Evolutionary conservation across 192 early-diverging fungal genomes (phyloP).

Genomic region (Helicostylum pulchrum): DNA sequence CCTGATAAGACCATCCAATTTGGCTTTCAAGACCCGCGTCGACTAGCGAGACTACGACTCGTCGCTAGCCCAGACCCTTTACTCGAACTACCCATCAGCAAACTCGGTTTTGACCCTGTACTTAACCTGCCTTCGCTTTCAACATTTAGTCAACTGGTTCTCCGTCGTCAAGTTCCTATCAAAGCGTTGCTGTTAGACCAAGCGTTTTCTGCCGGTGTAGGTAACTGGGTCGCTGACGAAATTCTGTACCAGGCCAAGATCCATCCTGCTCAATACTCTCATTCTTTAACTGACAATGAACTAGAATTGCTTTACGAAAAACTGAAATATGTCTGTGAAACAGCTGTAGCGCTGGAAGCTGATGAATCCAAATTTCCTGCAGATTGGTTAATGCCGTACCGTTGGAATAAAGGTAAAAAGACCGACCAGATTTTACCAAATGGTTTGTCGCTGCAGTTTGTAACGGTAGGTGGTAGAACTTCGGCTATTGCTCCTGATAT

Average conservation of each 20-base stretch:
- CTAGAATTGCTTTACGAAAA: constrained; percentile 42
- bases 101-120: constrained; percentile 79
- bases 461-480: constrained; percentile 46
- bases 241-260: constrained; percentile 69
- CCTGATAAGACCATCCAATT: constrained; percentile 11
- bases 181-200: constrained; percentile 80
- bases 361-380: constrained; percentile 62
- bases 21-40: constrained; percentile 62
- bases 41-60: constrained; percentile 66
- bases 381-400: constrained; percentile 76
- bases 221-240: constrained; percentile 89
- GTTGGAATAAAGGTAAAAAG: constrained; percentile 67
- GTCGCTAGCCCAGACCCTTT: constrained; percentile 45
- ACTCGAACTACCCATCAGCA: constrained; percentile 46
- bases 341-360: constrained; percentile 64
- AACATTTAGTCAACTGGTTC: constrained; percentile 44
- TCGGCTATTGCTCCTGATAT: background rate
- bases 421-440: constrained; percentile 44
- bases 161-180: constrained; percentile 49
- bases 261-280: constrained; percentile 60
- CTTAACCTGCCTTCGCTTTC: constrained; percentile 47
- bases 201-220: constrained; percentile 72
- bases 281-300: constrained; percentile 49
- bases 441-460: constrained; percentile 60
- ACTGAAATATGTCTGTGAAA: constrained; percentile 45